phyloP scores from a whole-genome alignment of 441 rosid species.

The Aquilaria agallochum region DNA sequence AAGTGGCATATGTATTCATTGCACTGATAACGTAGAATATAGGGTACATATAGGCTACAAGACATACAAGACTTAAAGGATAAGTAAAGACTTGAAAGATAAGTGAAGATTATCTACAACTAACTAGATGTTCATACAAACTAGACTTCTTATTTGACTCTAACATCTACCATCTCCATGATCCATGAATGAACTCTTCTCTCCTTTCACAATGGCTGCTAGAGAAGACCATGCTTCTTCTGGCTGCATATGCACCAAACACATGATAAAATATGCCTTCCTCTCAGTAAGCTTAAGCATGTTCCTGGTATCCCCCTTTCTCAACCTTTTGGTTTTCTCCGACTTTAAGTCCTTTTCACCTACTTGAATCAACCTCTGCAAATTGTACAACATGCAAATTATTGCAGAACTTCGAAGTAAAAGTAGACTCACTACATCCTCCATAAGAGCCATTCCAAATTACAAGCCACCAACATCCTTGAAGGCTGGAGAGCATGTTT shows the following conservation, averaged over 20 bases:
- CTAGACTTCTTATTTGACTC: too few relatives aligned
- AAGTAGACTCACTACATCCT: conserved; percentile 49
- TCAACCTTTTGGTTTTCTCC: conserved; percentile 30
- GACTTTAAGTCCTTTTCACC: conserved; percentile 44
- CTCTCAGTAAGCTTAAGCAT: conserved; percentile 69
- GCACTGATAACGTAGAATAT: too few relatives aligned
- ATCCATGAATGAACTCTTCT: conserved; percentile 38
- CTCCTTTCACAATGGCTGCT: conserved; percentile 49
- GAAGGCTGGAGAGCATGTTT: conserved; percentile 73
- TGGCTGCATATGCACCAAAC: conserved; percentile 88
- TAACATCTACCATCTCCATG: conserved; percentile 11
- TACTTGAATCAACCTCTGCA: conserved; percentile 56
- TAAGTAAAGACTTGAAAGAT: too few relatives aligned
- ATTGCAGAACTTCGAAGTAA: conserved; percentile 54
- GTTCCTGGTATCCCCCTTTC: conserved; percentile 44
- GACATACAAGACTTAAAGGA: too few relatives aligned
- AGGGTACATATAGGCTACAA: too few relatives aligned
- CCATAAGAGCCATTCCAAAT: conserved; percentile 55
- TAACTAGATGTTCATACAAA: too few relatives aligned
- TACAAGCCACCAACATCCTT: conserved; percentile 64
- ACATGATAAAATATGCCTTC: conserved; percentile 74
- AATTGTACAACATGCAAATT: conserved; percentile 68
- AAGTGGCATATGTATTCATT: too few relatives aligned
- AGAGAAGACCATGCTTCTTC: conserved; percentile 55
- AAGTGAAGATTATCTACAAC: too few relatives aligned